phyloP scores from a whole-genome alignment of 345 rosid species.

The Bretschneidera sinensis region DNA sequence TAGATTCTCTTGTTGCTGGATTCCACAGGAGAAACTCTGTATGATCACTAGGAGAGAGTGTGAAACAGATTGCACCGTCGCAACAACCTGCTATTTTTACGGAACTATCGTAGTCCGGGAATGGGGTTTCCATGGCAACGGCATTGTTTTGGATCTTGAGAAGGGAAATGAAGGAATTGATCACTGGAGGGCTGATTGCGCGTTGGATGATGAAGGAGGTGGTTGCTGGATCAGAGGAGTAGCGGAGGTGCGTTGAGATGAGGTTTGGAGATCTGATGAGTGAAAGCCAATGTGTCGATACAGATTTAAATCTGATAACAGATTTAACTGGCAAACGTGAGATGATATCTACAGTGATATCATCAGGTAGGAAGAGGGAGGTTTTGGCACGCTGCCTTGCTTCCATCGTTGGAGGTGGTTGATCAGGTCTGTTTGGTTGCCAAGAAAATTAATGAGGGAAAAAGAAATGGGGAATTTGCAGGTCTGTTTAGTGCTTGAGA shows the following conservation, averaged over 20 bases:
- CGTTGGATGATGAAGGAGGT: constrained; percentile 26
- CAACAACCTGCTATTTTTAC: no score
- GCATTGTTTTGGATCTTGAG: neutral
- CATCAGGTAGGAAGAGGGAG: neutral
- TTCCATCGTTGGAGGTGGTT: no score
- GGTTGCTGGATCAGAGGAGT: constrained; percentile 12
- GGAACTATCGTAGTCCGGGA: no score
- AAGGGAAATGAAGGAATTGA: neutral
- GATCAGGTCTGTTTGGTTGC: no score
- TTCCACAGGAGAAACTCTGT: no score
- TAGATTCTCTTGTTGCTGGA: no score
- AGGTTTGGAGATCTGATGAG: constrained; percentile 24
- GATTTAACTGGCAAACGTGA: constrained; percentile 34
- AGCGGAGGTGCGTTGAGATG: constrained; percentile 30
- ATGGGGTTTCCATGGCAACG: neutral
- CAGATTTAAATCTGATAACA: constrained; percentile 31
- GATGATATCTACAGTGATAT: constrained; percentile 24
- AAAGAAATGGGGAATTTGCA: no score
- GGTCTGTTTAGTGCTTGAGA: no score
- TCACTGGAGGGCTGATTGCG: constrained; percentile 9
- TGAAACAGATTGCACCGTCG: no score
- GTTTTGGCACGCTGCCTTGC: no score
- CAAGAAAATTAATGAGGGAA: no score
- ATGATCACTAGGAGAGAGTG: no score
- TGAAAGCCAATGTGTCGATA: constrained; percentile 27